Conservation (phyloP, 176 grass and related monocot species). For the Ampelocalamus luodianensis region DNA sequence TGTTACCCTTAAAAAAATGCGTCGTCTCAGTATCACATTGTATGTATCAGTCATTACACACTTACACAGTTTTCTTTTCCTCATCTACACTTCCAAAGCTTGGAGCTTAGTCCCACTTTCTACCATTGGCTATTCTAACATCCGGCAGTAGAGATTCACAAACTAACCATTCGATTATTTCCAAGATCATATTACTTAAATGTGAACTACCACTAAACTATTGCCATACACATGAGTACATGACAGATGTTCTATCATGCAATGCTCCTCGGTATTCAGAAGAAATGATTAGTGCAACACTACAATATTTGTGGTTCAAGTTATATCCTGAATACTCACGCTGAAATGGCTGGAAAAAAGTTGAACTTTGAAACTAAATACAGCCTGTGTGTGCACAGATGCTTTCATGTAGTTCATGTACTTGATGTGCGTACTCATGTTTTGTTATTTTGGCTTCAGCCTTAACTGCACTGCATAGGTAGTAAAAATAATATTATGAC, state of each 20-base stretch:
- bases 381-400: background rate
- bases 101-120: background rate
- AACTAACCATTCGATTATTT: slow-evolving; percentile 20
- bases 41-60: background rate
- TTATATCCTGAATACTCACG: background rate
- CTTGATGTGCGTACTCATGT: background rate
- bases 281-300: background rate
- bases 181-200: background rate
- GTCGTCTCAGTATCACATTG: background rate
- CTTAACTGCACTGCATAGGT: background rate
- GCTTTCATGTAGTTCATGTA: background rate
- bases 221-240: background rate
- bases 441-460: background rate
- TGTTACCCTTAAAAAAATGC: slow-evolving; percentile 19
- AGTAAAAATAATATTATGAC: background rate
- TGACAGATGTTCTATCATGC: background rate
- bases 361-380: background rate
- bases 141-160: slow-evolving; percentile 1
- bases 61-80: background rate
- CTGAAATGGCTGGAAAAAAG: slow-evolving; percentile 3
- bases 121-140: slow-evolving; percentile 13
- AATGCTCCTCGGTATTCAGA: background rate
- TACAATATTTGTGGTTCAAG: background rate
- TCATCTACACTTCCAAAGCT: slow-evolving; percentile 5
- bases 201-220: background rate